Conservation (phyloP, 352 stramenopile genomes). For the Globisporangium ultimum region DNA sequence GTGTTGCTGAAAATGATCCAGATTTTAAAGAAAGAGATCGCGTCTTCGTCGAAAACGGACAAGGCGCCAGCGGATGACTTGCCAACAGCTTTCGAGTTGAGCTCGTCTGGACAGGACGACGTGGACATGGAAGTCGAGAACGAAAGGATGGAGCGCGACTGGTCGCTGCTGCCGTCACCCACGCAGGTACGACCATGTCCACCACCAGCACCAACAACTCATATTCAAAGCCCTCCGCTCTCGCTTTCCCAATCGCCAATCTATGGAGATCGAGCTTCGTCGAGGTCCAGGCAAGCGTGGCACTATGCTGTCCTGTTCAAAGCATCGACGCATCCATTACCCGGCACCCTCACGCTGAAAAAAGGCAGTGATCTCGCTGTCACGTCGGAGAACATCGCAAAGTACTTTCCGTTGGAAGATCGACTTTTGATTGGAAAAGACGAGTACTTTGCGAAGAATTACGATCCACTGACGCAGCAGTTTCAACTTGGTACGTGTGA, state of each 20-base stretch:
- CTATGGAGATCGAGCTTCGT: conserved; percentile 28
- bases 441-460: conserved; percentile 49
- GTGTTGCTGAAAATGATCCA: conserved; percentile 58
- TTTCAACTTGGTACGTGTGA: conserved; percentile 39
- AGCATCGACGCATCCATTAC: conserved; percentile 43
- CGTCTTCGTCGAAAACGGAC: neutral
- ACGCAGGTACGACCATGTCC: neutral
- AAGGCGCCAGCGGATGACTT: no score
- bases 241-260: neutral
- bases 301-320: conserved; percentile 78
- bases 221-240: neutral
- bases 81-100: neutral
- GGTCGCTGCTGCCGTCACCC: conserved; percentile 4
- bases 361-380: conserved; percentile 29
- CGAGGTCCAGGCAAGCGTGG: conserved; percentile 46
- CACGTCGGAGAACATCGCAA: conserved; percentile 42
- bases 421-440: conserved; percentile 48
- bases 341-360: conserved; percentile 42
- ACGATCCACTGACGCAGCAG: conserved; percentile 31
- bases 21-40: conserved; percentile 23
- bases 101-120: neutral
- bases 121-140: conserved; percentile 5
- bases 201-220: neutral
- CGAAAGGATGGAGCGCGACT: neutral
- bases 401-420: conserved; percentile 61